Percentiles rank a stretch among this genome's conserved stretches.
phyloP scores from a whole-genome alignment of 139 green algal genomes.

The Coelastrella sp. region DNA sequence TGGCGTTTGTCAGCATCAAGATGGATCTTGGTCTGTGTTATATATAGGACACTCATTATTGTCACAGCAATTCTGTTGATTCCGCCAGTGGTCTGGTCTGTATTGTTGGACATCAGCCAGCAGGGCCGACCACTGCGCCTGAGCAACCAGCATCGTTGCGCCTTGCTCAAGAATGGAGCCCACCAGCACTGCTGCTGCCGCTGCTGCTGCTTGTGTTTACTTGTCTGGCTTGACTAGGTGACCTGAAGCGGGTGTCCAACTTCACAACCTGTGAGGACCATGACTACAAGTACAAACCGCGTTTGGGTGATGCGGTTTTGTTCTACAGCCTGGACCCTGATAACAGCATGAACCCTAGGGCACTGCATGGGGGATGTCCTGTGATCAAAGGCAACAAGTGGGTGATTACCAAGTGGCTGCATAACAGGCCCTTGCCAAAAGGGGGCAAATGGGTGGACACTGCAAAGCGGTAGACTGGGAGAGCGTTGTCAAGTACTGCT shows the following conservation, averaged over 20 bases:
- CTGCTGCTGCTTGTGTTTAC: not conserved
- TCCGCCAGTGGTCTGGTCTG: no score
- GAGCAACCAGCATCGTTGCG: not conserved
- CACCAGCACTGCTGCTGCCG: not conserved
- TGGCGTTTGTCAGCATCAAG: no score
- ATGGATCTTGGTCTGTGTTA: no score
- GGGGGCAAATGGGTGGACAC: not conserved
- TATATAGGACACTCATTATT: no score
- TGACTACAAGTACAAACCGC: slow-evolving; percentile 70
- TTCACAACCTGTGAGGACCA: not conserved
- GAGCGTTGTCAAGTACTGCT: not conserved
- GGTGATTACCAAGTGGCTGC: slow-evolving; percentile 66
- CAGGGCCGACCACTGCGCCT: not conserved
- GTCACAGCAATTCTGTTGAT: no score
- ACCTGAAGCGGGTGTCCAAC: not conserved
- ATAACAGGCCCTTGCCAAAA: slow-evolving; percentile 36
- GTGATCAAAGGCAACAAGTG: slow-evolving; percentile 55
- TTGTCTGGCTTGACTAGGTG: not conserved
- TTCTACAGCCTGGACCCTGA: slow-evolving; percentile 75
- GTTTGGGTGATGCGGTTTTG: slow-evolving; percentile 83
- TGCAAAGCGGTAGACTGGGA: not conserved
- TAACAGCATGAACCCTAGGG: slow-evolving; percentile 56
- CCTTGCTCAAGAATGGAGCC: not conserved
- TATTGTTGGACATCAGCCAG: no score
- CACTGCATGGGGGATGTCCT: slow-evolving; percentile 73